These are phyloP conservation scores for Sporisorium scitamineum DNA, from an alignment of 1,284 basidiomycete genomes.

Conservation along the genomic window DNA sequence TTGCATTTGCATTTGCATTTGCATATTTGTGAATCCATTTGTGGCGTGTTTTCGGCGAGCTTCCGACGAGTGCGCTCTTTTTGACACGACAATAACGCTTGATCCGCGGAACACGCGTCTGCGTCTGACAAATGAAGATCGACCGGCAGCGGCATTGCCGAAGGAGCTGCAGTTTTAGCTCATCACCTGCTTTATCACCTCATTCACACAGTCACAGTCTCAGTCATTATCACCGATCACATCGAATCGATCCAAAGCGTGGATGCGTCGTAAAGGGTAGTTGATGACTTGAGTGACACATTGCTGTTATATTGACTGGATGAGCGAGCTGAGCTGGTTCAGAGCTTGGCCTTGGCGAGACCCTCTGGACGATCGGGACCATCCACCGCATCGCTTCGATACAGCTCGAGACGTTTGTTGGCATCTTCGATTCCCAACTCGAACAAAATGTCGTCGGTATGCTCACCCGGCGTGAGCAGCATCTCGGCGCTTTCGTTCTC, in stretches of 20 bases:
- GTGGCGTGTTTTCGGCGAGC: slow-evolving; percentile 9
- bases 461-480: slow-evolving; percentile 64
- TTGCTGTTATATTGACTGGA: not conserved
- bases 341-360: slow-evolving; percentile 42
- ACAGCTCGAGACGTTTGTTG: slow-evolving; percentile 41
- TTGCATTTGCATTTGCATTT: not conserved
- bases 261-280: not conserved
- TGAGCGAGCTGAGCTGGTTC: not conserved
- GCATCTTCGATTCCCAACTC: slow-evolving; percentile 43
- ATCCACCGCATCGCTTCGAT: slow-evolving; percentile 47
- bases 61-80: not conserved
- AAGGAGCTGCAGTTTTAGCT: slow-evolving; percentile 6
- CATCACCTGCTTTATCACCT: not conserved
- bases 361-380: slow-evolving; percentile 48
- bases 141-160: slow-evolving; percentile 2
- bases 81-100: slow-evolving; percentile 1
- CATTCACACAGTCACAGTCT: not conserved
- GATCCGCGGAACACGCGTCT: slow-evolving; percentile 10
- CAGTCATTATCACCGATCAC: not conserved
- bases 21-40: too few species aligned
- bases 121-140: slow-evolving; percentile 12
- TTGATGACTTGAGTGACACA: not conserved
- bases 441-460: slow-evolving; percentile 62
- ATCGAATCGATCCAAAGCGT: too few species aligned
- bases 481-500: slow-evolving; percentile 31